Percentiles rank a stretch among this genome's conserved stretches.
Evolutionary conservation across 2,329 filamentous ascomycete genomes (phyloP).

Genomic region (Zalaria sp.): DNA sequence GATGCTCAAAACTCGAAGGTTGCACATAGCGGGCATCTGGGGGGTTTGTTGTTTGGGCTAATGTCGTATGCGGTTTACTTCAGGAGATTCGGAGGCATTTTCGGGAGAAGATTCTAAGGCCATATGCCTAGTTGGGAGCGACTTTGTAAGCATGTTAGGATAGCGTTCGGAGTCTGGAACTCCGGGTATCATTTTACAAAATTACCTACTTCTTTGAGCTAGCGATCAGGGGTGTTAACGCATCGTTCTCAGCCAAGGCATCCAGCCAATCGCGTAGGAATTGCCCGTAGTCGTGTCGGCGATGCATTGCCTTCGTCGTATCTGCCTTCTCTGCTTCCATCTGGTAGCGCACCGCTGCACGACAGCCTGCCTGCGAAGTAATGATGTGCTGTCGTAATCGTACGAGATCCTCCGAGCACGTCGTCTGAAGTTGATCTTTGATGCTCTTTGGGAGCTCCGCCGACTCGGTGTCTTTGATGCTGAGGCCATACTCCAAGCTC

Average conservation of each 20-base stretch:
- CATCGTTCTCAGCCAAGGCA: constrained; percentile 50
- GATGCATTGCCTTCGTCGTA: constrained; percentile 37
- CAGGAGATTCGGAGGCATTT: constrained; percentile 12
- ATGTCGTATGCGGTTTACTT: constrained; percentile 14
- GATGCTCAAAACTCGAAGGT: constrained; percentile 13
- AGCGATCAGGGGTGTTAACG: constrained; percentile 29
- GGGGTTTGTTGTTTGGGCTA: constrained; percentile 25
- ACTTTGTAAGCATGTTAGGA: too few species aligned
- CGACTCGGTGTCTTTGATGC: constrained; percentile 18
- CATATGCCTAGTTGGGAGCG: too few species aligned
- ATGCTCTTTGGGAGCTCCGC: constrained; percentile 14
- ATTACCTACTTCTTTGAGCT: neutral
- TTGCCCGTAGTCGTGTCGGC: constrained; percentile 54
- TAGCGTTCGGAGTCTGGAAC: too few species aligned
- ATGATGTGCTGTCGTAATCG: constrained; percentile 26
- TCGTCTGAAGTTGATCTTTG: constrained; percentile 11
- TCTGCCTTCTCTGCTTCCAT: constrained; percentile 31
- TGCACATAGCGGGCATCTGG: constrained; percentile 31
- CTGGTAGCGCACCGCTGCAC: constrained; percentile 36
- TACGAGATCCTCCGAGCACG: constrained; percentile 16
- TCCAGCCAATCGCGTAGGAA: constrained; percentile 53
- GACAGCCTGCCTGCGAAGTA: constrained; percentile 27
- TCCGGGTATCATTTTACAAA: too few species aligned
- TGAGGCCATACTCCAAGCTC: constrained; percentile 11
- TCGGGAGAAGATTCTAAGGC: neutral